Evolutionary conservation across 257 asterid genomes (phyloP), one percentile per base, ranked within the genome.

Genomic region (Prunella vulgaris): DNA sequence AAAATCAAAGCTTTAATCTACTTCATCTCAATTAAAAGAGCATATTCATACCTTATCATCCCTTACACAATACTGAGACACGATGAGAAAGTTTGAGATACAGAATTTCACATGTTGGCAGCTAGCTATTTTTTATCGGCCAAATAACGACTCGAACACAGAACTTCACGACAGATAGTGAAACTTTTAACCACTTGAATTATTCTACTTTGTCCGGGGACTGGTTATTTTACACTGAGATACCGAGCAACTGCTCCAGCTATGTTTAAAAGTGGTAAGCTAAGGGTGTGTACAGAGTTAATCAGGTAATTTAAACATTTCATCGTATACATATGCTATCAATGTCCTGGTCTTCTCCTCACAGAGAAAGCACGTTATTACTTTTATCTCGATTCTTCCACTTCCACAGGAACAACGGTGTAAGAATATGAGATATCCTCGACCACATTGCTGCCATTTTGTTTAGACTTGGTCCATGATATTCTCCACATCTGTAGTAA

Each of bases 401-500:
- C 88, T 76, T 84, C 89, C 57, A 74, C 56, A 5, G 96, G 82
- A 30, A 88, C 87, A 37, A 52, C 70, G 40, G 91, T 25, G 70
- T 93, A 93, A 17, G 82, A 77, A 64, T 58, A 79, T 2, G 88
- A 44, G 66, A 64, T 42, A 52, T 68, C 72, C 78, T 88, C 97
- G 37, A 14, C 53, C 0, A 77, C 80, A 28, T 62, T 28, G 17
- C 10, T 53, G 49, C 90, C 85, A 51, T 88, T 85, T 76, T 64
- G 77, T 68, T 84, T 84, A 53, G 76, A 80, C 84, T 84, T 92
- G 33, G 79, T 84, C 96, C 93, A 51, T n/a, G 90, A 83, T 77
- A 90, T 70, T 69, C 83, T 84, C 98, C 98, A 93, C 12, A 46
- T 78, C 63, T 77, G 87, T 33, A 79, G 77, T 77, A 93, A 83